Percentiles rank a stretch among this genome's conserved stretches.
Conservation (phyloP, 2,329 filamentous ascomycete genomes). For the Phoma herbarum region DNA sequence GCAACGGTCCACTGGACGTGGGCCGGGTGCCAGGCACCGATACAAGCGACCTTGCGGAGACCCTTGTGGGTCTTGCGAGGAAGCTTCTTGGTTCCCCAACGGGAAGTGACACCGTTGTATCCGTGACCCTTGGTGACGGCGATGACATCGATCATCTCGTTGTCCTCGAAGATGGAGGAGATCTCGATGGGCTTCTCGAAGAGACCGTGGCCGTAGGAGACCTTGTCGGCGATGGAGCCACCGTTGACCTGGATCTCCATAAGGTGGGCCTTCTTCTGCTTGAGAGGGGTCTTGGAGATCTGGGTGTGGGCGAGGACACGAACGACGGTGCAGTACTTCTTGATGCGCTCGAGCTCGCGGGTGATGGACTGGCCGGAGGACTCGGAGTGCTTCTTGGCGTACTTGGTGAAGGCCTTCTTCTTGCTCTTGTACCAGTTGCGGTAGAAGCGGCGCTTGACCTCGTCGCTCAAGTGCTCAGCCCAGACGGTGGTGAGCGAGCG, state of each 20-base stretch:
- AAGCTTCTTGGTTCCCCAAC: conserved; percentile 99
- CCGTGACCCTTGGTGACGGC: conserved; percentile 99
- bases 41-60: conserved; percentile 99
- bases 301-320: conserved; percentile 99
- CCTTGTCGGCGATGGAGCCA: conserved; percentile 94
- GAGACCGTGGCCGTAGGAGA: conserved; percentile 90
- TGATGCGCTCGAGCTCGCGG: conserved; percentile 99
- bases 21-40: conserved; percentile 99
- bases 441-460: conserved; percentile 99
- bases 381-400: conserved; percentile 99
- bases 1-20: conserved; percentile 99
- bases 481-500: conserved; percentile 99
- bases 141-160: conserved; percentile 99
- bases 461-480: conserved; percentile 99
- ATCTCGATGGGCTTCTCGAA: conserved; percentile 99
- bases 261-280: conserved; percentile 99
- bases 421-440: conserved; percentile 99
- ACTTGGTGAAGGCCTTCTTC: conserved; percentile 99
- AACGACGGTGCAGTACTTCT: conserved; percentile 99
- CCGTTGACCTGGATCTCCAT: conserved; percentile 99
- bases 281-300: conserved; percentile 98
- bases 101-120: conserved; percentile 94
- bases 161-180: conserved; percentile 95
- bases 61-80: conserved; percentile 99
- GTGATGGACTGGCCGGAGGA: conserved; percentile 87